Conservation (phyloP, 2,329 filamentous ascomycete species). For the Lachnellula suecica region DNA sequence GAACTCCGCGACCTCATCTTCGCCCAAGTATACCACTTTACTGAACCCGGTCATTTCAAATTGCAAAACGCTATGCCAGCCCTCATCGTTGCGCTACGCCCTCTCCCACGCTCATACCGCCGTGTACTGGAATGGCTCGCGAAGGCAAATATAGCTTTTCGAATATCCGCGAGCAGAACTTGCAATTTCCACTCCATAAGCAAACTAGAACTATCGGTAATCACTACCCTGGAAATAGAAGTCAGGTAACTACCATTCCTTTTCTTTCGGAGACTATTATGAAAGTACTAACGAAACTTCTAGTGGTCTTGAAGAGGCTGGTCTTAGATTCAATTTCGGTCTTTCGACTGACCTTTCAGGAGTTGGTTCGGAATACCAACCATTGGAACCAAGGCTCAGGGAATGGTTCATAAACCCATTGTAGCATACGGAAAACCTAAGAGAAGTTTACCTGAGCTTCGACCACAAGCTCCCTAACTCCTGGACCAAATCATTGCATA, state of each 20-base stretch:
- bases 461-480: background rate
- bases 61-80: background rate
- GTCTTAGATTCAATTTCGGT: too few species aligned
- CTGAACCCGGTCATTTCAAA: background rate
- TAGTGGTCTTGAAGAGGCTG: too few species aligned
- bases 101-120: background rate
- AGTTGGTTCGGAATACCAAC: too few species aligned
- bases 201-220: background rate
- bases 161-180: background rate
- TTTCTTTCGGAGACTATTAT: too few species aligned
- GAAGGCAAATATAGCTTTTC: background rate
- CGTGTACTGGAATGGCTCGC: background rate
- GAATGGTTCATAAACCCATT: too few species aligned
- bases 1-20: background rate
- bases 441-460: background rate
- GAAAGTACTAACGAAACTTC: too few species aligned
- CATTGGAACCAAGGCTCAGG: too few species aligned
- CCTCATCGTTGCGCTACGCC: background rate
- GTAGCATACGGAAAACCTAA: too few species aligned
- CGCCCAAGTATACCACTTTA: background rate
- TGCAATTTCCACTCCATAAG: background rate
- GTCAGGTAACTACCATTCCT: too few species aligned
- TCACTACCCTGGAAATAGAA: too few species aligned
- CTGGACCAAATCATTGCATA: background rate
- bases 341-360: too few species aligned